These are phyloP conservation scores for Rhinocladiella mackenziei DNA, from an alignment of 2,329 filamentous ascomycete genomes.

Conservation along the genomic window DNA sequence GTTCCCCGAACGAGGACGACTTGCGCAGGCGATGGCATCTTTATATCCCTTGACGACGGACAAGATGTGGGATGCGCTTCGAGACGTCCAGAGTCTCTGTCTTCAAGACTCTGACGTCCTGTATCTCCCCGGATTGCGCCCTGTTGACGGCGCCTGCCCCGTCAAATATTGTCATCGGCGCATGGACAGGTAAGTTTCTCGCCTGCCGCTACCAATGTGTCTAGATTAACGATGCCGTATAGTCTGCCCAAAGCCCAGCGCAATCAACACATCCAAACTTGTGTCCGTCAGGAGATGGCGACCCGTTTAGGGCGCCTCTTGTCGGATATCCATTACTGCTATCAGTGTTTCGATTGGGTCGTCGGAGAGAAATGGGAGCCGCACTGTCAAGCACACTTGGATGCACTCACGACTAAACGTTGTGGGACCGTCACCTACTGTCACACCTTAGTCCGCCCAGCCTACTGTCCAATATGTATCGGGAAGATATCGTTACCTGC, in stretches of 20 bases:
- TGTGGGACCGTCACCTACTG: constrained; percentile 21
- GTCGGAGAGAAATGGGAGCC: constrained; percentile 15
- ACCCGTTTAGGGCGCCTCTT: not conserved
- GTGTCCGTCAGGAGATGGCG: constrained; percentile 14
- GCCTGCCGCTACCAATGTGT: not conserved
- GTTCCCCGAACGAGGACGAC: constrained; percentile 14
- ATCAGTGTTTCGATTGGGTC: constrained; percentile 19
- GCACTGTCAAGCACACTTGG: constrained; percentile 21
- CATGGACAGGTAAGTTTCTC: constrained; percentile 2
- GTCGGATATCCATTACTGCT: constrained; percentile 17
- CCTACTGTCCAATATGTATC: constrained; percentile 16
- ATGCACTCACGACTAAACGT: constrained; percentile 8
- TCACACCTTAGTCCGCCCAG: constrained; percentile 18
- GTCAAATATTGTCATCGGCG: constrained; percentile 6
- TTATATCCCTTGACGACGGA: constrained; percentile 1
- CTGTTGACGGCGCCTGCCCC: constrained; percentile 6
- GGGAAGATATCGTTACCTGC: constrained; percentile 1
- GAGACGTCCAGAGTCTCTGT: constrained; percentile 12
- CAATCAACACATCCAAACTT: constrained; percentile 19
- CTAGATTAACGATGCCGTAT: not conserved
- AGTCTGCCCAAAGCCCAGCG: constrained; percentile 16
- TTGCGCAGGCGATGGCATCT: constrained; percentile 10
- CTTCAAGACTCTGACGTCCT: constrained; percentile 8
- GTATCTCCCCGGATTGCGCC: constrained; percentile 10
- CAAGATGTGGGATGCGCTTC: constrained; percentile 13